Evolutionary conservation across 352 stramenopile genomes (phyloP).

Genomic region (Peronospora farinosa): DNA sequence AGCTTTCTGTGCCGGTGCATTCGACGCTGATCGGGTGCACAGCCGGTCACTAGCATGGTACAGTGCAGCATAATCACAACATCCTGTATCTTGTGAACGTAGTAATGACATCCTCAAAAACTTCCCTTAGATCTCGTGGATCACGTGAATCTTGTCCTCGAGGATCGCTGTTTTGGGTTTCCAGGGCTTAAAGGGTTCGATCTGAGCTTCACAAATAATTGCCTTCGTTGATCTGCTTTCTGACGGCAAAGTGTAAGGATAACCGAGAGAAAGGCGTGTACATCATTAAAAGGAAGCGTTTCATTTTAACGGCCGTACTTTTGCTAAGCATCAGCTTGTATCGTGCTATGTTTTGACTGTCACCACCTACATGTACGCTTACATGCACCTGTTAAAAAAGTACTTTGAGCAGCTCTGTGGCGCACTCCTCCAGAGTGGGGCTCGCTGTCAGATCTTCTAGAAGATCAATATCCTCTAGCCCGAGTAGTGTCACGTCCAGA

Average conservation of each 20-base stretch:
- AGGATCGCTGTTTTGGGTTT: constrained; percentile 5
- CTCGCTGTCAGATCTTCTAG: constrained; percentile 29
- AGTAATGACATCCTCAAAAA: no score
- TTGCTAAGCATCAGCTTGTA: background rate
- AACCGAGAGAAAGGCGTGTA: background rate
- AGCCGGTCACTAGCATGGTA: no score
- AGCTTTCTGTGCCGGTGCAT: no score
- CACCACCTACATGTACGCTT: background rate
- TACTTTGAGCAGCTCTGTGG: constrained; percentile 49
- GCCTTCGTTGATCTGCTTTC: background rate
- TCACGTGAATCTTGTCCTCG: constrained; percentile 1
- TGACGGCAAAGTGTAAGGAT: background rate
- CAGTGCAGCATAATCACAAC: no score
- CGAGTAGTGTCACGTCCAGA: constrained; percentile 13
- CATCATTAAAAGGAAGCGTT: background rate
- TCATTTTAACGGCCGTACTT: background rate
- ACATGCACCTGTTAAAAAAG: constrained; percentile 36
- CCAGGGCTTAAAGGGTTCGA: constrained; percentile 7
- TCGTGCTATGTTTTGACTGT: background rate
- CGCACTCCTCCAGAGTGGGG: constrained; percentile 56
- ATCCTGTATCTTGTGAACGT: no score
- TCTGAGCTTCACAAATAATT: background rate
- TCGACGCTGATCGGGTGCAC: no score
- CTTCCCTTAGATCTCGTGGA: no score
- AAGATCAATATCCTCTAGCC: constrained; percentile 13